phyloP scores from a whole-genome alignment of 352 stramenopile genomes.

The Hyaloperonospora brassicae region DNA sequence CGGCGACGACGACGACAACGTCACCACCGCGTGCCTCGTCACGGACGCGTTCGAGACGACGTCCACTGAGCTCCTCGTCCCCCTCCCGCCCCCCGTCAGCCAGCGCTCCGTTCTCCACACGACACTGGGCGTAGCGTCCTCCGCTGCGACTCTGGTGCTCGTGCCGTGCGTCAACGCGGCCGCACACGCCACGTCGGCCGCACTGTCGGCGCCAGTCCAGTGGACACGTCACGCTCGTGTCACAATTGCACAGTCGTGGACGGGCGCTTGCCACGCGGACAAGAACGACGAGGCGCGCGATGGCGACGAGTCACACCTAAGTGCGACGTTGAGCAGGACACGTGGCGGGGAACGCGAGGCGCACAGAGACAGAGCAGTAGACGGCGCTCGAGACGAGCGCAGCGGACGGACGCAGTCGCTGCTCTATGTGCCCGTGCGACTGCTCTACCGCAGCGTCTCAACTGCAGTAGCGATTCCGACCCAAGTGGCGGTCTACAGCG shows the following conservation, averaged over 20 bases:
- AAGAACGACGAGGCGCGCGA: conserved; percentile 8
- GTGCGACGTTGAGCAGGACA: too few species aligned
- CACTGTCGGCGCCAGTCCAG: conserved; percentile 47
- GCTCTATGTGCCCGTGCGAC: conserved; percentile 49
- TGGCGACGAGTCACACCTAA: too few species aligned
- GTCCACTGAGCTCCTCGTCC: conserved; percentile 5
- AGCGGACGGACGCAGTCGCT: conserved; percentile 39
- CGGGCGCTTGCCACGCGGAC: not conserved
- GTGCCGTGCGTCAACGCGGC: conserved; percentile 56
- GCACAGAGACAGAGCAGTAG: conserved; percentile 1
- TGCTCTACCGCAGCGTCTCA: conserved; percentile 51
- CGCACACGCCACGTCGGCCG: conserved; percentile 49
- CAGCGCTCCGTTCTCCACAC: conserved; percentile 30
- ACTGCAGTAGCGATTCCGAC: conserved; percentile 47
- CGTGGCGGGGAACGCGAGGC: not conserved
- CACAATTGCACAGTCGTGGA: conserved; percentile 29
- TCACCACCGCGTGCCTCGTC: conserved; percentile 7
- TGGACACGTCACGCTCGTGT: conserved; percentile 44
- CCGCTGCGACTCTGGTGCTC: conserved; percentile 51
- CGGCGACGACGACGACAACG: too few species aligned
- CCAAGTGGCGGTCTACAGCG: conserved; percentile 42
- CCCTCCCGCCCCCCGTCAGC: not conserved
- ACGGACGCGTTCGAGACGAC: conserved; percentile 25
- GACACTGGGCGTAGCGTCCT: conserved; percentile 48
- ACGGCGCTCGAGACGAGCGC: conserved; percentile 2